Base-by-base conservation (phyloP, 208 protist species). In the Leishmania gerbilli region DNA sequence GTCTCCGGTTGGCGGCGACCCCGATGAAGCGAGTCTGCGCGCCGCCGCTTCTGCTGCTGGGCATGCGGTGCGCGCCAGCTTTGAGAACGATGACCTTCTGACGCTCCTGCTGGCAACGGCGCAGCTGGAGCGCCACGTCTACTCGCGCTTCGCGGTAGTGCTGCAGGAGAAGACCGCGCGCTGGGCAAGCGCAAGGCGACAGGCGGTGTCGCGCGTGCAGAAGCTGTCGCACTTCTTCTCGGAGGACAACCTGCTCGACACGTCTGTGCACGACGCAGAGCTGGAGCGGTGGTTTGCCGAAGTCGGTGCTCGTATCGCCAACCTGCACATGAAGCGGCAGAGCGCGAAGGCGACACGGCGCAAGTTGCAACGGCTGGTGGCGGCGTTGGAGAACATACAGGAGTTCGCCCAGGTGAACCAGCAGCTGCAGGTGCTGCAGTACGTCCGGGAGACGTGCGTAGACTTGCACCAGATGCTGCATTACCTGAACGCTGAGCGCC, bases 371-470 rank as follows among this genome's bases (percentile, higher is more conserved):
- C 96, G 99, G 83, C 86, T 99, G 7, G 95, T 99, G 42, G 86
- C 92, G 60, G 99, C 99, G 7, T 87, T 99, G 37, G 98, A 99
- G 84, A 98, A 99, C 80, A 97, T 99, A 62, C 95, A 99, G 78
- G 92, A 99, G 85, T 99, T 99, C 80, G 94, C 99, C 74, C 98
- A 99, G 81, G 89, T 98, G 76, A 92, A 95, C 79, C 86, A 88
- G 68, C 96, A 94, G 80, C 80, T 97, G 9, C 92, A 96, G 79
- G 96, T 99, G 64, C 88, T 97, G 76, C 97, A 99, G 79, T 98
- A 97, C 81, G 88, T 99, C 27, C 84, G 87, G 9, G 97, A 99
- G 58, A 98, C 97, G 27, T 87, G 94, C 37, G 78, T 84, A 34
- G 87, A 92, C 37, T 82, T 99, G 19, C 82, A 91, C 8, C 93